phyloP scores from a whole-genome alignment of 2,329 filamentous ascomycete species.

The Hymenoscyphus linearis region DNA sequence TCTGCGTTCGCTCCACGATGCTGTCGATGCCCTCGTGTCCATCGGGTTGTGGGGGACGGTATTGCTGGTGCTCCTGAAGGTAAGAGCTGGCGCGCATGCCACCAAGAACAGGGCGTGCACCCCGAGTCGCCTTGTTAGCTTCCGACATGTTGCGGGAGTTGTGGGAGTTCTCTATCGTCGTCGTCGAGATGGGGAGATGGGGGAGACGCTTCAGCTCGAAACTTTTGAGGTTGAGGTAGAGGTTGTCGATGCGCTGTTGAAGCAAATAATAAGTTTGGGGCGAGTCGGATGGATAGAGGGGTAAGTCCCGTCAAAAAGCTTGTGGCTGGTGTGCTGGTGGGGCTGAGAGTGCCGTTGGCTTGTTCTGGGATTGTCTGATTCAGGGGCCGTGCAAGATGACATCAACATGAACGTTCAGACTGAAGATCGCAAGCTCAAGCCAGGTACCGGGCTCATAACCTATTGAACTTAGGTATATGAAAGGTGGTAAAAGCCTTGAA shows the following conservation, averaged over 20 bases:
- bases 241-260: background rate
- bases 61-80: constrained; percentile 58
- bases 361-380: background rate
- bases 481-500: too few species aligned
- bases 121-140: constrained; percentile 11
- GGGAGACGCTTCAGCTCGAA: background rate
- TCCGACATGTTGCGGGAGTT: background rate
- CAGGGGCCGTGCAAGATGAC: constrained; percentile 1
- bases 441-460: background rate
- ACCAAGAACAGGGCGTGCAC: constrained; percentile 26
- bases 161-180: background rate
- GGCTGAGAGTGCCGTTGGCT: background rate
- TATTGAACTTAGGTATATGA: too few species aligned
- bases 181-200: background rate
- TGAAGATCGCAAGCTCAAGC: background rate
- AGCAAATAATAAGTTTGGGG: background rate
- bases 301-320: background rate
- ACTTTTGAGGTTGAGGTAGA: too few species aligned
- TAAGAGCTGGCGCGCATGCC: constrained; percentile 56
- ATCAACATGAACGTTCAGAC: background rate
- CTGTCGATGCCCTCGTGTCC: constrained; percentile 60
- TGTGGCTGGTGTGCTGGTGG: background rate
- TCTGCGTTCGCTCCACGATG: constrained; percentile 52
- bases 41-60: constrained; percentile 47
- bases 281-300: constrained; percentile 1